Base-by-base conservation (phyloP, 192 early-diverging fungal genomes). In the Podochytrium sp. region DNA sequence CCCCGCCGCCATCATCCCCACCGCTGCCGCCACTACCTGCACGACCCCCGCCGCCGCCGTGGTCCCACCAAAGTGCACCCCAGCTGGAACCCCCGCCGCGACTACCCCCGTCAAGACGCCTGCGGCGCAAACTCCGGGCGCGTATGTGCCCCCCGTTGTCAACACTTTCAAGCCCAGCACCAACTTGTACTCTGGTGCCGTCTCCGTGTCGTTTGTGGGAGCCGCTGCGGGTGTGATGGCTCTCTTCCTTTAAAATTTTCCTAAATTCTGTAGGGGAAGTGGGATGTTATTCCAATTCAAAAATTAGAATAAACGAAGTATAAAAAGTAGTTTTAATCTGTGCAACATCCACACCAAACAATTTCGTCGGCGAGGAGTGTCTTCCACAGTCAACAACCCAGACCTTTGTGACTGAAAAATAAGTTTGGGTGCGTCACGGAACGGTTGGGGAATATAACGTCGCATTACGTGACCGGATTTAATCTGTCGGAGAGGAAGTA, bases 121-220 rank as follows among this genome's bases (percentile, higher is more conserved):
- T 27, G 63, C 63, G 40, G 63, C 63, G 20, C n/a, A 43, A 14
- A 23, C 5, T 4, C 52, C 52, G 29, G 47, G 39, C 37, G 33
- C 63, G 12, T 65, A 65, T 41, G 63, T 65, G 12, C 7, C 63
- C 37, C 39, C 63, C 7, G 63, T 65, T 29, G 37, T 39, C 7
- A 49, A 20, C 63, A 65, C 63, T 41, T 47, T 32, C 50, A 53
- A 50, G 34, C 20, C 63, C 14, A 23, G n/a, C 63, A 53, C 47
- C 51, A 68, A 37, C 66, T 38, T 68, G 50, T 55, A 50, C 51
- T 50, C 66, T 53, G 66, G 66, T 53, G 66, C 66, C 30, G 30
- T 29, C 52, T 23, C 10, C 16, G 25, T 6, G 7, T 55, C 52
- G 7, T 20, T 55, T 0, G 52, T 23, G 23, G 52, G 23, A 27